phyloP scores from a whole-genome alignment of 2,329 filamentous ascomycete species.

The Chaetomium olivaceum region DNA sequence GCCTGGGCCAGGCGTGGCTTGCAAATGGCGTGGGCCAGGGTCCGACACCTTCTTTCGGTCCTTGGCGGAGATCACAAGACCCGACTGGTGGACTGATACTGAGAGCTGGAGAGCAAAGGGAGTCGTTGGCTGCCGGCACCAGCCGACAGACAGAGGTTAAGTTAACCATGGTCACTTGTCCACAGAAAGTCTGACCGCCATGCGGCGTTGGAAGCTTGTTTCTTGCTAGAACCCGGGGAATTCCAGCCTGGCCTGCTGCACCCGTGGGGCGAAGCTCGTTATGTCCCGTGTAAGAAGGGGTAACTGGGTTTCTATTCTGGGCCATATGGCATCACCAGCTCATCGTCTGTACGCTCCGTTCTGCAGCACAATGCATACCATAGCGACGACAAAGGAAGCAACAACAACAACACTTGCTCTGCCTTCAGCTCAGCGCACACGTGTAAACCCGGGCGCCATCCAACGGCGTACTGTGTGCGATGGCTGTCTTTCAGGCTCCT shows the following conservation, averaged over 20 bases:
- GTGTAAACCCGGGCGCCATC: background rate
- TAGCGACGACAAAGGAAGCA: background rate
- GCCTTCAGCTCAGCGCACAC: background rate
- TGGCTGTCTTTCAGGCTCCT: background rate
- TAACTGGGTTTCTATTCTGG: background rate
- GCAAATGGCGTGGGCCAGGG: background rate
- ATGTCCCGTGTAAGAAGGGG: background rate
- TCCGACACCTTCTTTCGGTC: background rate
- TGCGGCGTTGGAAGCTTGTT: slow-evolving; percentile 8
- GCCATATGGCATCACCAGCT: background rate
- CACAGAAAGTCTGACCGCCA: slow-evolving; percentile 2
- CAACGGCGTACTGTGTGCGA: background rate
- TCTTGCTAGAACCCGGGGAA: background rate
- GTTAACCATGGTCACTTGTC: background rate
- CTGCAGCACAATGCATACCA: background rate
- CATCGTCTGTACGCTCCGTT: background rate
- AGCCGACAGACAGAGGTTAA: slow-evolving; percentile 1
- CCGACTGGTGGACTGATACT: background rate
- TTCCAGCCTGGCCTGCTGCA: background rate
- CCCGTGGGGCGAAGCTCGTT: background rate
- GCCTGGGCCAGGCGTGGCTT: background rate
- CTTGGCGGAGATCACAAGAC: background rate
- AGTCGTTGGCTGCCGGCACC: background rate
- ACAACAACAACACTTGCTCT: background rate
- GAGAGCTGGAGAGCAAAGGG: background rate